Evolutionary conservation across 1,139 yeast genomes (phyloP), one percentile per base, ranked within the genome.

Genomic region (Cylindricascospora bacillispora): DNA sequence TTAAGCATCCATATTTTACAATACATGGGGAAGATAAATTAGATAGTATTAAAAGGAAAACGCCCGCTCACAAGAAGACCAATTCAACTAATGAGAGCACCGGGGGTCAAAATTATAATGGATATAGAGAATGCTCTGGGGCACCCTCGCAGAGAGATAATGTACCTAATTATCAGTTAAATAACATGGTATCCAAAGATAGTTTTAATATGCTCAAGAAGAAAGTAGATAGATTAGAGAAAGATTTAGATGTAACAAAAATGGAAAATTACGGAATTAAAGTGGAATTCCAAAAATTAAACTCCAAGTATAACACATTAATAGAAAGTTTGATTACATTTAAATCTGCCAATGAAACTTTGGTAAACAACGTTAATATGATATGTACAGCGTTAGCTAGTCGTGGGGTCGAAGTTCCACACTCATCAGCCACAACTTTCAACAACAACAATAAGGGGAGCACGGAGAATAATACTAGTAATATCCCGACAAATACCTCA

Each of bases 1-100:
- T 85, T 59, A 86, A 86, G 54, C 95, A 86, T 56, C 77, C 80
- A 43, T 85, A 86, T 41, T 89, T 89, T 54, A 69, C 70, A 41
- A 68, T 70, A 25, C 73, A 81, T 52, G 41, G 44, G 21, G 52
- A 43, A 24, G 43, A 38, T 11, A 47, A 43, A 11, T 37, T 46
- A n/a, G 56, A 52, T 27, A 43, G 38, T 21, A 50, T 50, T 21
- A 49, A 49, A 28, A 38, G 56, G 24, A 52, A 52, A 31, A 37
- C 82, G 0, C 86, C 94, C 2, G 64, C 67, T 10, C 63, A 66
- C 33, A 74, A 72, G 43, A 58, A 62, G 32, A 37, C 37, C 10
- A 31, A 24, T 25, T 18, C 10, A 10, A 7, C 21, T 10, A 13
- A 15, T 5, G 13, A 17, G 13, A 25, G 27, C 6, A 14, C 13